Conservation (phyloP, 2,329 filamentous ascomycete species). For the Fusarium continuum region DNA sequence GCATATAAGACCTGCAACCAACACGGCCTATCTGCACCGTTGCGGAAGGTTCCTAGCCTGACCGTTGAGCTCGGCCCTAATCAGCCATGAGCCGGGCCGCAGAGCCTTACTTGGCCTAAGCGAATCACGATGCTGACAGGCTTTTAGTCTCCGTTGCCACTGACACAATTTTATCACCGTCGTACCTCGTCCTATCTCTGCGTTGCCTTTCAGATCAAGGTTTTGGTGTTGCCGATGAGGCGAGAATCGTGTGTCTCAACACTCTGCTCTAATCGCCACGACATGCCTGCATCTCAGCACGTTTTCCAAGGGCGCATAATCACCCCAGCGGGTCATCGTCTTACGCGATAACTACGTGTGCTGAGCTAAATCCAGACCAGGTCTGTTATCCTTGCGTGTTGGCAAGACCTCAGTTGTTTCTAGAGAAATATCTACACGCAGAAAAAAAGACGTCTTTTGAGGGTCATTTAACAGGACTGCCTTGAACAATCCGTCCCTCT, state of each 20-base stretch:
- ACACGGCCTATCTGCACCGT: background rate
- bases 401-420: too few species aligned
- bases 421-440: background rate
- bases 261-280: conserved; percentile 2
- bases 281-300: conserved; percentile 16
- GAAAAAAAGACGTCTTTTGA: background rate
- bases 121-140: background rate
- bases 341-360: background rate
- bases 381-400: conserved; percentile 1
- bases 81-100: conserved; percentile 9
- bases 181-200: background rate
- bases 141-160: conserved; percentile 2
- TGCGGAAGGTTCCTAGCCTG: conserved; percentile 5
- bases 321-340: background rate
- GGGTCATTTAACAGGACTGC: conserved; percentile 3
- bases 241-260: conserved; percentile 1
- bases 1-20: background rate
- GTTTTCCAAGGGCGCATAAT: conserved; percentile 20
- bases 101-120: conserved; percentile 3
- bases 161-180: background rate
- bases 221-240: too few species aligned
- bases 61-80: background rate
- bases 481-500: conserved; percentile 8
- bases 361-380: background rate
- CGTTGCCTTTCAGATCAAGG: background rate